Base-by-base conservation (phyloP, 2,329 filamentous ascomycete genomes). In the Cadophora sp. region DNA sequence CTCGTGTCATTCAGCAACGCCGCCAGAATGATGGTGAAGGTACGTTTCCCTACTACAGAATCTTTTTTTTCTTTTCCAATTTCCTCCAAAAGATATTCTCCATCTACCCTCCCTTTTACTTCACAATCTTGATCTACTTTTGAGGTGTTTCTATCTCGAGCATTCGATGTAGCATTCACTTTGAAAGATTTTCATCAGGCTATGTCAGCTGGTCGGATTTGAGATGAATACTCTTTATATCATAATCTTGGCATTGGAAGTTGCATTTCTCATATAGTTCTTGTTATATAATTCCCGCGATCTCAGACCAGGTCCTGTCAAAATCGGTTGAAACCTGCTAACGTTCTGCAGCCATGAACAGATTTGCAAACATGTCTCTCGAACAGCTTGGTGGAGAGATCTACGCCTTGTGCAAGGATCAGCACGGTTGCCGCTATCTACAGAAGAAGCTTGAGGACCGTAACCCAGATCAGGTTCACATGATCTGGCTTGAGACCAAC, bases 391-490 rank as follows among this genome's bases (percentile, higher is more conserved):
- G 86, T 43, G 93, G 94, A 59, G 91, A 94, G 74, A 93, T 99
- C 75, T 96, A 97, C 79, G 86, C 89, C 60, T 83, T 97, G 43
- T 98, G 95, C 86, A 98, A 97, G 81, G 96, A 99, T 76, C 96
- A 99, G 81, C 94, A 99, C 79, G 96, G 96, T 67, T 99, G 96
- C 76, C 92, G 96, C 67, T 99, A 96, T 79, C 83, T 99, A 65
- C 96, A 99, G 82, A 96, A 97, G 84, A 97, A 98, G 83, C 85
- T 99, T 5, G 96, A 99, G 81, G 95, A 97, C 76, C 91, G 91
- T 73, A 89, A 91, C 73, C 86, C 91, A 5, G 91, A 95, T 33
- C 88, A 96, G 75, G 87, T 97, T 61, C 91, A 96, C 79, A 89
- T 94, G 83, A 98, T 99, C 79, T 99, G 96, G 84, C 84, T 90